Base-by-base conservation (phyloP, 2,329 filamentous ascomycete species). In the Clonostachys chloroleuca region DNA sequence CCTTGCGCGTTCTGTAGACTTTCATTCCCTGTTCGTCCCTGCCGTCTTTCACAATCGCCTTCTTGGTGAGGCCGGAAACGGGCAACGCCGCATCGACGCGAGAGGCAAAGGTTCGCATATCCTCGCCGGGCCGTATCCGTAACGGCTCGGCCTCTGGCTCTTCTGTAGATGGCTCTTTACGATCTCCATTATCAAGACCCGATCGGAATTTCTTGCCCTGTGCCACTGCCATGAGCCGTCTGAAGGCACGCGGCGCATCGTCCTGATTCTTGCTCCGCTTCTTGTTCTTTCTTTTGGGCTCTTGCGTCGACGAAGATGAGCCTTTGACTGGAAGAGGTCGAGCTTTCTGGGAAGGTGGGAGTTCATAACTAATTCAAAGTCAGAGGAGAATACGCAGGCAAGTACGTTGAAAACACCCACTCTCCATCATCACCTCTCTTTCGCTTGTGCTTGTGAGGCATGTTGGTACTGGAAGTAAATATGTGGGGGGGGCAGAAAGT, bases 391-490 rank as follows among this genome's bases (percentile, higher is more conserved):
- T 14, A 4, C 14, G 36, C 36, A 18, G 12, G 7, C 14, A 39
- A n/a, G 36, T 12, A 12, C 4, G 33, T 20, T 12, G 35, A 30
- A 7, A 46, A 41, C 30, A 61, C 73, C 54, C 63, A 84, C 83
- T 72, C 71, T 14, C 72, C 72, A 43, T 72, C 70, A 50, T 84
- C 78, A 12, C 72, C 74, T 47, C 80, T 80, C 54, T 68, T 69
- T 50, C 87, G 78, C 52, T 86, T 92, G 65, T 95, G 89, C 69
- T 95, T 95, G 71, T 92, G 89, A 64, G 89, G 89, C 89, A 95
- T 95, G 34, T 49, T 68, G 52, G 24, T 10, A 10, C 4, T 10
- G 8, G 9, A 30, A 10, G 4, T 30, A 30, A 30, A 10, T 30
- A 2, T 9, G 24, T 30, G 24, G 24, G 24, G 18, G 8, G 24